phyloP scores from a whole-genome alignment of 495 filamentous ascomycete genomes.

The Lophiotrema nucula region DNA sequence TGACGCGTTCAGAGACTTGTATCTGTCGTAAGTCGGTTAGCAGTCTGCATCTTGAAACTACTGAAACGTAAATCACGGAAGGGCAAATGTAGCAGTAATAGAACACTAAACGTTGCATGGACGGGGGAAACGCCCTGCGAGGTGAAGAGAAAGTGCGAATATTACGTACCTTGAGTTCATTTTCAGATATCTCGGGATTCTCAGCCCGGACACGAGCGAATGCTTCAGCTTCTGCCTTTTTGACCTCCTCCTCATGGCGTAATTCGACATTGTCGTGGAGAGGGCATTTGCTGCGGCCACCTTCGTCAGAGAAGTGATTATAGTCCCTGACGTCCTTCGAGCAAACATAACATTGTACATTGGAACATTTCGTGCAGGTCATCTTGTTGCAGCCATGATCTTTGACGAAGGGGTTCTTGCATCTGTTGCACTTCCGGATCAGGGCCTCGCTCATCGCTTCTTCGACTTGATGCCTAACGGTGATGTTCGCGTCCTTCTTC shows the following conservation, averaged over 20 bases:
- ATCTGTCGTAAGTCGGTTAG: too few species aligned
- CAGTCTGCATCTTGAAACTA: too few species aligned
- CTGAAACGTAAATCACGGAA: too few species aligned
- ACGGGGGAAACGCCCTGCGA: too few species aligned
- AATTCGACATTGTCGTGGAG: slow-evolving; percentile 62
- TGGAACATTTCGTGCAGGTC: slow-evolving; percentile 60
- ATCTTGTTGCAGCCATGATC: slow-evolving; percentile 84
- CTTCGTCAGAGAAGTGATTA: slow-evolving; percentile 53
- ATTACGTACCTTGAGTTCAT: slow-evolving; percentile 53
- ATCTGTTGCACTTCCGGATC: slow-evolving; percentile 72
- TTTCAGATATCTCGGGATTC: slow-evolving; percentile 59
- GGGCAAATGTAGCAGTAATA: too few species aligned
- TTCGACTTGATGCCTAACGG: slow-evolving; percentile 66
- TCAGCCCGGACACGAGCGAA: slow-evolving; percentile 56
- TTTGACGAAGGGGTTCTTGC: slow-evolving; percentile 66
- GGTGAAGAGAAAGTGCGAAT: too few species aligned
- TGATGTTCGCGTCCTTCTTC: slow-evolving; percentile 57
- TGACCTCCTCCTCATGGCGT: slow-evolving; percentile 65
- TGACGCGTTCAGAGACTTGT: slow-evolving; percentile 57
- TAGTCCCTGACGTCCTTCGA: slow-evolving; percentile 55
- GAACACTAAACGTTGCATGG: too few species aligned
- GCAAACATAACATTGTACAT: slow-evolving; percentile 71
- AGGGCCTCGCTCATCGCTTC: slow-evolving; percentile 81
- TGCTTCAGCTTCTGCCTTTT: slow-evolving; percentile 60
- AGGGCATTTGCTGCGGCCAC: slow-evolving; percentile 57